phyloP scores from a whole-genome alignment of 306 rosid species.

The Leucaena leucocephala region DNA sequence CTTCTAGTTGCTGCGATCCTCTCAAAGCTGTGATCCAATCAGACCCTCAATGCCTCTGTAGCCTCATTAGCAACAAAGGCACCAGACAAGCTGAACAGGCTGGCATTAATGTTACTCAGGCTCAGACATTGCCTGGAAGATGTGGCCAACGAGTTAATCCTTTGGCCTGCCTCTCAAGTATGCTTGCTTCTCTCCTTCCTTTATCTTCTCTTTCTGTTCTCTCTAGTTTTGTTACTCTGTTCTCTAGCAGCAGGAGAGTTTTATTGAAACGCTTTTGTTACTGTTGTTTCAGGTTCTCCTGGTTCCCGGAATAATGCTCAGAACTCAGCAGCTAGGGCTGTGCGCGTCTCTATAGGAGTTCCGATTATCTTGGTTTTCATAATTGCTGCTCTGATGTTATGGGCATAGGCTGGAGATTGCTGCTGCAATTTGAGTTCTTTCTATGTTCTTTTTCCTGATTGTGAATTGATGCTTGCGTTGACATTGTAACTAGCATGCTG shows the following conservation, averaged over 20 bases:
- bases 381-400: conserved; percentile 9
- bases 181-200: not conserved
- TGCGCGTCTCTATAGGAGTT: not conserved
- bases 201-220: not conserved
- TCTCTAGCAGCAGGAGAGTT: not conserved
- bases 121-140: conserved; percentile 47
- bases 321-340: conserved; percentile 29
- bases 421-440: not conserved
- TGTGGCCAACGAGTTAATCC: conserved; percentile 48
- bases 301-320: conserved; percentile 32
- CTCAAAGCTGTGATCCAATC: conserved; percentile 55
- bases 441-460: not conserved
- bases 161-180: conserved; percentile 50
- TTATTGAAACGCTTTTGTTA: not conserved
- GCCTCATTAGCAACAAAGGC: conserved; percentile 56
- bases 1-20: conserved; percentile 60
- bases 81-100: conserved; percentile 55
- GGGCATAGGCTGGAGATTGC: not conserved
- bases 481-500: not conserved
- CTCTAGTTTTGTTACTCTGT: not conserved
- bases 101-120: conserved; percentile 55
- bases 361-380: conserved; percentile 1
- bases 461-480: not conserved
- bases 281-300: conserved; percentile 39
- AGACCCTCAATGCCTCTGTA: conserved; percentile 53